Percentiles rank a stretch among this genome's conserved stretches.
Conservation (phyloP, 2,329 filamentous ascomycete species). For the Beauveria asiatica region DNA sequence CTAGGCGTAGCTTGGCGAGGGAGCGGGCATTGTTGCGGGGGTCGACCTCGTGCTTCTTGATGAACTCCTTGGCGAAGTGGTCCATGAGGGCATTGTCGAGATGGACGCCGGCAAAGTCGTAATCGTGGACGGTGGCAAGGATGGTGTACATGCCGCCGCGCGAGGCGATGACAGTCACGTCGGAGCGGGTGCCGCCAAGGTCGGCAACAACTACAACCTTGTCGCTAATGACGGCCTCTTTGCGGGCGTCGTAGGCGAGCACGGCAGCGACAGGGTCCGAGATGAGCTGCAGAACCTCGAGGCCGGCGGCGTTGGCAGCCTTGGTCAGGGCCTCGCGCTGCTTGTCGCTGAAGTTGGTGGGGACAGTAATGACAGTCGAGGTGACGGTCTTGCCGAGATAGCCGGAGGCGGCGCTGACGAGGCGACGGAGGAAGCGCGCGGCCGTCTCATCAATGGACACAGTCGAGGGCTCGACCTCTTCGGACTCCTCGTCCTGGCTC, state of each 20-base stretch:
- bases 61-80: constrained; percentile 96
- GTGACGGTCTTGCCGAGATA: constrained; percentile 90
- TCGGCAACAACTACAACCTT: constrained; percentile 90
- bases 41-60: constrained; percentile 91
- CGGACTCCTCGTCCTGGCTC: constrained; percentile 33
- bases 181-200: constrained; percentile 84
- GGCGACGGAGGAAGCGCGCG: constrained; percentile 73
- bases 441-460: constrained; percentile 73
- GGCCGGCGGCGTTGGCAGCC: constrained; percentile 68
- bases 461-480: constrained; percentile 45
- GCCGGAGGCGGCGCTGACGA: constrained; percentile 77
- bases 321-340: constrained; percentile 75
- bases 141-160: constrained; percentile 95
- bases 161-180: constrained; percentile 83
- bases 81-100: constrained; percentile 90
- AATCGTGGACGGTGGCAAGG: constrained; percentile 88
- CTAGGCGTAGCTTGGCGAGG: constrained; percentile 84
- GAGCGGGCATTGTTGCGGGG: constrained; percentile 73
- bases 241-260: constrained; percentile 82
- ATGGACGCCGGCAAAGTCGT: constrained; percentile 78
- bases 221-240: constrained; percentile 66
- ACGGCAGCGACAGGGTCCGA: constrained; percentile 82
- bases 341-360: constrained; percentile 83
- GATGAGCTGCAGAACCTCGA: constrained; percentile 90
- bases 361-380: constrained; percentile 88